These are phyloP conservation scores for Fomitopsis pulvina DNA, from an alignment of 768 basidiomycete species.

Conservation along the genomic window DNA sequence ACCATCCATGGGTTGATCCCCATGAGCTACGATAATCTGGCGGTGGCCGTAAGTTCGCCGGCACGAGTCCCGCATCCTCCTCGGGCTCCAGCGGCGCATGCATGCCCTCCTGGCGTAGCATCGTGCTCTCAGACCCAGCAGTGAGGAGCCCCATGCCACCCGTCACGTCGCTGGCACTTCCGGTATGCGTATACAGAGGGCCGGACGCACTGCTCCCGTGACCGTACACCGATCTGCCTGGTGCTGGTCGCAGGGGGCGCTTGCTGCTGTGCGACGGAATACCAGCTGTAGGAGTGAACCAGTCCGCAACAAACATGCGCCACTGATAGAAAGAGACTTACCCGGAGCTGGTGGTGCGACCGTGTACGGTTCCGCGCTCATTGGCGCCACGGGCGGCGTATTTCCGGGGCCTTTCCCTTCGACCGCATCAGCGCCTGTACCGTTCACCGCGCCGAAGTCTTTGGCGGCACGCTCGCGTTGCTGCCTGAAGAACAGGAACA, in stretches of 20 bases:
- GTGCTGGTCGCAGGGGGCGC: neutral
- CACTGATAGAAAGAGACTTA: too few relatives aligned
- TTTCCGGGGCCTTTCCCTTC: too few relatives aligned
- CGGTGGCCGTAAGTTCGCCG: neutral
- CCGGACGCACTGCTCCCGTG: neutral
- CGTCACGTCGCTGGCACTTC: neutral
- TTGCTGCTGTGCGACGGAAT: neutral
- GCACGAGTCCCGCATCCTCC: neutral
- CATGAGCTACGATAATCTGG: neutral
- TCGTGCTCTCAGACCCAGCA: neutral
- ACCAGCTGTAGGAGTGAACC: too few relatives aligned
- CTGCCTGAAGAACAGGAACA: neutral
- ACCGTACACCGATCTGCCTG: too few relatives aligned
- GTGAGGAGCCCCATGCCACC: neutral
- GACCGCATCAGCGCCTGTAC: too few relatives aligned
- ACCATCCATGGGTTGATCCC: too few relatives aligned
- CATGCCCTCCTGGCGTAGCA: too few relatives aligned
- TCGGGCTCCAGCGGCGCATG: neutral
- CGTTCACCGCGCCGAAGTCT: neutral
- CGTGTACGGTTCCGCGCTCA: too few relatives aligned
- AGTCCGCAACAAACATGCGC: too few relatives aligned
- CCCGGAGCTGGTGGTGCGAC: too few relatives aligned
- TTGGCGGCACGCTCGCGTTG: neutral
- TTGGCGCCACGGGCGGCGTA: too few relatives aligned
- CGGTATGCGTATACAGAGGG: neutral